Conservation (phyloP, 2,329 filamentous ascomycete genomes). For the Hymenoscyphus fructigenus region DNA sequence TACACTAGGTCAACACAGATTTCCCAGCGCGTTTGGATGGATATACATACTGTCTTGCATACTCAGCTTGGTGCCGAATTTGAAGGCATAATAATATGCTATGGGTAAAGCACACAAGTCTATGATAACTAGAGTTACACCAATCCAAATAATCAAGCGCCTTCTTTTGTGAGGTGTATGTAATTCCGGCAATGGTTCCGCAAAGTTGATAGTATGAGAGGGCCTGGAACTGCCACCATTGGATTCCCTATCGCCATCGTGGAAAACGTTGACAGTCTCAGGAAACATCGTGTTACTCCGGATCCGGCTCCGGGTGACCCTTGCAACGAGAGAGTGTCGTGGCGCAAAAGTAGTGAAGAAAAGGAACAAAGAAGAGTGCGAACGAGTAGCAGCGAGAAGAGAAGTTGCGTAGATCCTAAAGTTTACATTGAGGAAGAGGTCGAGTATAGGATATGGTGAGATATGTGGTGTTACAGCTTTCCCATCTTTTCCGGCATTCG, state of each 20-base stretch:
- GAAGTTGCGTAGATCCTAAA: background rate
- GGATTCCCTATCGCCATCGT: background rate
- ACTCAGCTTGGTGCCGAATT: conserved; percentile 27
- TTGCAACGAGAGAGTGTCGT: background rate
- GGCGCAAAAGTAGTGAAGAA: background rate
- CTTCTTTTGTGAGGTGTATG: conserved; percentile 30
- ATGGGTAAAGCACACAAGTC: conserved; percentile 31
- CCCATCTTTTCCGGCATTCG: background rate
- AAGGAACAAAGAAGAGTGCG: background rate
- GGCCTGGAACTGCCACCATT: conserved; percentile 4
- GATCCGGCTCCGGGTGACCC: background rate
- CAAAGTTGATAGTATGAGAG: conserved; percentile 5
- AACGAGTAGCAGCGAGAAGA: background rate
- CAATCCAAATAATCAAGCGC: conserved; percentile 20
- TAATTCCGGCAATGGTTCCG: conserved; percentile 26
- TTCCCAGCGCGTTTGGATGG: background rate
- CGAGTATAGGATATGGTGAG: background rate
- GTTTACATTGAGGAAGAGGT: background rate
- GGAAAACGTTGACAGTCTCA: background rate
- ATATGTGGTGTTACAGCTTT: background rate
- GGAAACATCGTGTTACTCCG: background rate
- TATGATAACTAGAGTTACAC: conserved; percentile 22
- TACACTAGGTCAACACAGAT: conserved; percentile 11
- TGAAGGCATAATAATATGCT: conserved; percentile 32
- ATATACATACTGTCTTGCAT: conserved; percentile 27